Evolutionary conservation across 2,329 filamentous ascomycete species (phyloP), one percentile per base, ranked within the genome.

Genomic region (Cladosporium phlei): DNA sequence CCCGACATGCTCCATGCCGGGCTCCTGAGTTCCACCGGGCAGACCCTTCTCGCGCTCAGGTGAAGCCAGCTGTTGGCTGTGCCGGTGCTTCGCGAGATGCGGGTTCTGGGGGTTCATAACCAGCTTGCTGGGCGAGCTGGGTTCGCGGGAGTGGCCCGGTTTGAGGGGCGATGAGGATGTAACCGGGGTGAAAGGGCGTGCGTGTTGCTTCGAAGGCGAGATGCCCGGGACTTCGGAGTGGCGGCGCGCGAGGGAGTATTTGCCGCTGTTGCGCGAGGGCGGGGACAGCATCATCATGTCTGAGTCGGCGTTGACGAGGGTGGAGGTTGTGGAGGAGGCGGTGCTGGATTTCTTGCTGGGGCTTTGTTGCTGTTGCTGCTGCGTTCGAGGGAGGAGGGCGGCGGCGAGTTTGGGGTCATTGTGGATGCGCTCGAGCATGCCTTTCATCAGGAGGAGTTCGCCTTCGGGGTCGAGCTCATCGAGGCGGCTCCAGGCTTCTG

Each of bases 1-100:
- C 61, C 88, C 88, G 55, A 85, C 86, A 67, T 96, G 91, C 66
- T 96, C 90, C 87, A 96, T 91, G 2, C 89, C 91, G 1, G 82
- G 77, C 47, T 76, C 69, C 38, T 71, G 64, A 53, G 78, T 73
- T 9, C 34, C 52, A 5, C 77, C 81, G 1, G 79, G 80, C 54
- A 82, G 66, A 55, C 76, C 75, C 60, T 69, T 72, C 57, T 72
- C 72, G 51, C 71, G 64, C 61, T 43, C 76, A 70, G 29, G 75
- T 73, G 53, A 65, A 55, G 24, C 32, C 25, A 60, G 51, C 46
- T 57, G 51, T 48, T 64, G 60, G 78, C 47, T 61, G 9, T 55
- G 59, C 42, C 83, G 79, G 61, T 90, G 86, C 60, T 80, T 88
- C 66, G 85, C 87, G 21, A 94, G 74, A 60, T 95, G 88, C 17